Percentiles rank a stretch among this genome's conserved stretches.
Evolutionary conservation across 2,329 filamentous ascomycete genomes (phyloP).

Genomic region (Phoma sp.): DNA sequence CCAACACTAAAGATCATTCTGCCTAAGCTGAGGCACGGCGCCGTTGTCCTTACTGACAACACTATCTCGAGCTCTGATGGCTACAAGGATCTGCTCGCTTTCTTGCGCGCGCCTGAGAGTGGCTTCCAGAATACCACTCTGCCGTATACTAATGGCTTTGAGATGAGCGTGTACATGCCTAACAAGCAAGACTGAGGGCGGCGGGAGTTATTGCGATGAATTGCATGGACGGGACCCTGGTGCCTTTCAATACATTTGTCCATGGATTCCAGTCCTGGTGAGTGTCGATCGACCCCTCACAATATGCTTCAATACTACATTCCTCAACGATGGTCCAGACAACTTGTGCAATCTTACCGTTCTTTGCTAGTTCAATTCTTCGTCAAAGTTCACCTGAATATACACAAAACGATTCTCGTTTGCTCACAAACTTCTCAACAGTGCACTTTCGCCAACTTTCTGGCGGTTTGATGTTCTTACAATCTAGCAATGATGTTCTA

Average conservation of each 20-base stretch:
- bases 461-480: background rate
- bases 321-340: constrained; percentile 6
- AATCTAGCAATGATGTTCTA: constrained; percentile 10
- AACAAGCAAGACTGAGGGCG: background rate
- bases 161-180: constrained; percentile 46
- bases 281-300: background rate
- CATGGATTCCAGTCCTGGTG: background rate
- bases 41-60: constrained; percentile 61
- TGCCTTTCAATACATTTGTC: background rate
- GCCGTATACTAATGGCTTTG: constrained; percentile 59
- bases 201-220: background rate
- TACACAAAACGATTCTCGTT: background rate
- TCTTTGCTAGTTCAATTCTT: background rate
- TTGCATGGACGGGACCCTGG: background rate
- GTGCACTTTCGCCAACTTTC: background rate
- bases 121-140: constrained; percentile 60
- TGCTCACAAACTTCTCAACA: background rate
- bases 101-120: constrained; percentile 56
- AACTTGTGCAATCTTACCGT: background rate
- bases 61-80: constrained; percentile 47
- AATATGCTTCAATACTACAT: background rate
- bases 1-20: constrained; percentile 59
- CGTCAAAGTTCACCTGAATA: background rate
- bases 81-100: constrained; percentile 59
- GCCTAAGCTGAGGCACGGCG: constrained; percentile 56